phyloP scores from a whole-genome alignment of 169 alveolate species.

The Amoebophrya sp. region DNA sequence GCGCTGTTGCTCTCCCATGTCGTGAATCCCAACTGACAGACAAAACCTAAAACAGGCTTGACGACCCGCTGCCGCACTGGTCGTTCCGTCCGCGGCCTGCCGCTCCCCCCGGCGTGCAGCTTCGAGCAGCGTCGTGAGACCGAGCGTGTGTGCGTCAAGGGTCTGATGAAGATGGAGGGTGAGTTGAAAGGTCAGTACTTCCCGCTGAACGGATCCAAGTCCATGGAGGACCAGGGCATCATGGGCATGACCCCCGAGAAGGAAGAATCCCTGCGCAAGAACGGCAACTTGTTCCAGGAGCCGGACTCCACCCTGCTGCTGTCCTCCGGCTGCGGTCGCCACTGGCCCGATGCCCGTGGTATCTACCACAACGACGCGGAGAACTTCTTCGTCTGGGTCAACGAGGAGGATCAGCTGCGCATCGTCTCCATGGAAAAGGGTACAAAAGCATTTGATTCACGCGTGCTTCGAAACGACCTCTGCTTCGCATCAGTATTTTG shows the following conservation, averaged over 20 bases:
- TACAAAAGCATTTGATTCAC: too few relatives aligned
- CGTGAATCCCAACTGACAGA: too few relatives aligned
- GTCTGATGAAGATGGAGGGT: slow-evolving; percentile 43
- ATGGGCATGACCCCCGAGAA: slow-evolving; percentile 43
- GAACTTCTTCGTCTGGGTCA: slow-evolving; percentile 56
- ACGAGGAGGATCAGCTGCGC: slow-evolving; percentile 59
- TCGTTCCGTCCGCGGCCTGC: background rate
- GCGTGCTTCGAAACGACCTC: too few relatives aligned
- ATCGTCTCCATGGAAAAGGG: slow-evolving; percentile 58
- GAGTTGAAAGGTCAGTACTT: slow-evolving; percentile 50
- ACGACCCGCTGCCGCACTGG: background rate
- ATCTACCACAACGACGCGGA: slow-evolving; percentile 53
- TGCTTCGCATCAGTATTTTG: too few relatives aligned
- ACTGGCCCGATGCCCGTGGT: slow-evolving; percentile 62
- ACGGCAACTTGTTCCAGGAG: slow-evolving; percentile 53
- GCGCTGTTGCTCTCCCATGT: background rate
- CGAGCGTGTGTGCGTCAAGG: slow-evolving; percentile 39
- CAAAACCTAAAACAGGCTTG: background rate
- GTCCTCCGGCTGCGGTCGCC: slow-evolving; percentile 42
- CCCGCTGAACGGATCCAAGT: slow-evolving; percentile 42
- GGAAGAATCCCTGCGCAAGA: slow-evolving; percentile 48
- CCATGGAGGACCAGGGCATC: slow-evolving; percentile 18
- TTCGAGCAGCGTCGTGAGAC: slow-evolving; percentile 48
- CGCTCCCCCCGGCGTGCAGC: background rate
- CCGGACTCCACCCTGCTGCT: slow-evolving; percentile 43